phyloP scores from a whole-genome alignment of 1,284 basidiomycete species.

The Irpex sp. region DNA sequence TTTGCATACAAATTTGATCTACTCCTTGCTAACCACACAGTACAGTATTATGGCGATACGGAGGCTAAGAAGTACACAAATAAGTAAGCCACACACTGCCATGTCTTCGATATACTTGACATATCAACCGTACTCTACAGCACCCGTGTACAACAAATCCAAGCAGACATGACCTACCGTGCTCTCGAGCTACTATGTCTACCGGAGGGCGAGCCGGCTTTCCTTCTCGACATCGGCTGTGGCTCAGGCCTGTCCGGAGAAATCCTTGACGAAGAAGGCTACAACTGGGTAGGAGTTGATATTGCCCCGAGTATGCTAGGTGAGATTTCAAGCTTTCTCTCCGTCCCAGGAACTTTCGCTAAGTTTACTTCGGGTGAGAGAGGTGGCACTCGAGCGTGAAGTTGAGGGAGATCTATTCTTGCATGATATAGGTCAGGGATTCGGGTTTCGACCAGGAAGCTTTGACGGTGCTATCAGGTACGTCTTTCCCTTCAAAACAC shows the following conservation, averaged over 20 bases:
- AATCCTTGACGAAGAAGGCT: conserved; percentile 92
- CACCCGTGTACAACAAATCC: conserved; percentile 94
- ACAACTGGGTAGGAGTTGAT: conserved; percentile 94
- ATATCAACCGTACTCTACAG: conserved; percentile 34
- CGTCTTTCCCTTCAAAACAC: conserved; percentile 9
- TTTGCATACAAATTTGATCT: conserved; percentile 15
- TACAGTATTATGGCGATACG: conserved; percentile 92
- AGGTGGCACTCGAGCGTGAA: conserved; percentile 91
- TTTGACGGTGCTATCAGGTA: conserved; percentile 98
- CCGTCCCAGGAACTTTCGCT: neutral
- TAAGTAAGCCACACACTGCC: conserved; percentile 56
- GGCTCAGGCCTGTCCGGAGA: conserved; percentile 98
- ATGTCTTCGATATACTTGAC: neutral
- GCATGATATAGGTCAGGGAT: conserved; percentile 91
- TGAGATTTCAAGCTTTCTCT: conserved; percentile 33
- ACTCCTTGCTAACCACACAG: conserved; percentile 9
- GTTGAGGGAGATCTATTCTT: conserved; percentile 92
- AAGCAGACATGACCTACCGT: conserved; percentile 97
- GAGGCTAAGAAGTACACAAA: conserved; percentile 97
- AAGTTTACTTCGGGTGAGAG: conserved; percentile 36
- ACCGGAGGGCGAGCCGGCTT: conserved; percentile 72
- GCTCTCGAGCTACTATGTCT: conserved; percentile 90
- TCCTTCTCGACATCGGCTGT: conserved; percentile 95
- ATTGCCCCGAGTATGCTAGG: conserved; percentile 97
- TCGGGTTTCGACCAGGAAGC: conserved; percentile 92